phyloP scores from a whole-genome alignment of 2,329 filamentous ascomycete genomes.

The Microsporum canis region DNA sequence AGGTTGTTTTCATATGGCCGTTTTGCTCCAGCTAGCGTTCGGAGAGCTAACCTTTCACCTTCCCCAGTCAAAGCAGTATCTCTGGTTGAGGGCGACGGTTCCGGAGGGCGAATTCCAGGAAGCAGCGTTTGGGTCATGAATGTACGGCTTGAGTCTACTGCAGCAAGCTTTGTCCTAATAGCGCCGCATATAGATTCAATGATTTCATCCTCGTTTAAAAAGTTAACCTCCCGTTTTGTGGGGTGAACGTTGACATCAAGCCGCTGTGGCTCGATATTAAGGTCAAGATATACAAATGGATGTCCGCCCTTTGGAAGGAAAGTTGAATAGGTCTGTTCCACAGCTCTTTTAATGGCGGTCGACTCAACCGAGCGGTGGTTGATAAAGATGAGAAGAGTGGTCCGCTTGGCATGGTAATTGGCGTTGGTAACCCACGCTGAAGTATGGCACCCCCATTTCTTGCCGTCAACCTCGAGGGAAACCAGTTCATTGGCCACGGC shows the following conservation, averaged over 20 bases:
- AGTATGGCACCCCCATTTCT: slow-evolving; percentile 72
- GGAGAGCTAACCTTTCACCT: slow-evolving; percentile 26
- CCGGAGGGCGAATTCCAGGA: slow-evolving; percentile 44
- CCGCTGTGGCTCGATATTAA: slow-evolving; percentile 82
- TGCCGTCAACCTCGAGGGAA: slow-evolving; percentile 58
- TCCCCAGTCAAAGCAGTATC: slow-evolving; percentile 4
- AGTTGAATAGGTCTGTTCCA: slow-evolving; percentile 78
- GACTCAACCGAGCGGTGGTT: slow-evolving; percentile 94
- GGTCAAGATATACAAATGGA: slow-evolving; percentile 82
- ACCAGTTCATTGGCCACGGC: slow-evolving; percentile 80
- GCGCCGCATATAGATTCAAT: slow-evolving; percentile 73
- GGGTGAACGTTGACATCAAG: slow-evolving; percentile 98
- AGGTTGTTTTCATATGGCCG: slow-evolving; percentile 74
- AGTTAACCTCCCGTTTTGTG: slow-evolving; percentile 93
- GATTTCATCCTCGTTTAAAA: slow-evolving; percentile 94
- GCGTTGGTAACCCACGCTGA: slow-evolving; percentile 78
- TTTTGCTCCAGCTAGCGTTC: slow-evolving; percentile 29
- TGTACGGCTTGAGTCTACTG: slow-evolving; percentile 84
- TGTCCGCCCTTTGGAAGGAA: slow-evolving; percentile 91
- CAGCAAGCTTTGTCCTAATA: slow-evolving; percentile 65
- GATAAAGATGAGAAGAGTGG: slow-evolving; percentile 80
- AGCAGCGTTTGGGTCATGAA: slow-evolving; percentile 91
- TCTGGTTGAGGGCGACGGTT: slow-evolving; percentile 17
- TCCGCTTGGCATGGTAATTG: slow-evolving; percentile 89
- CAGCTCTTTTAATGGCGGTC: slow-evolving; percentile 68